Evolutionary conservation across 495 filamentous ascomycete species (phyloP).

Genomic region (Emericellopsis terricola): DNA sequence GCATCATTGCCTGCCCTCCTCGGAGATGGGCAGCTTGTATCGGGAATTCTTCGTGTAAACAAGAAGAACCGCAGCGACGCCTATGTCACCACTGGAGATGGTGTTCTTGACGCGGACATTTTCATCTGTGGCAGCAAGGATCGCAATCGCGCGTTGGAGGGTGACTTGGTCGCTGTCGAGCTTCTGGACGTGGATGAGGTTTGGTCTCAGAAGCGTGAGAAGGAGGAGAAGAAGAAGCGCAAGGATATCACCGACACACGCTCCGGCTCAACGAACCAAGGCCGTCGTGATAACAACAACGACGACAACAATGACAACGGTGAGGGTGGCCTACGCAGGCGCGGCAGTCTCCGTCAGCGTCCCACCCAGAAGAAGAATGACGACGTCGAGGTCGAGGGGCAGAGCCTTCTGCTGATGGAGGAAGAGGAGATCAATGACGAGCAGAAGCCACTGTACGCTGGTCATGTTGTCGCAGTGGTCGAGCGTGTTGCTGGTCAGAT

Average conservation of each 20-base stretch:
- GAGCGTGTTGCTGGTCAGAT: constrained; percentile 95
- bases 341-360: constrained; percentile 87
- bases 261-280: constrained; percentile 51
- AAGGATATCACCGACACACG: constrained; percentile 94
- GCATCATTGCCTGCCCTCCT: constrained; percentile 84
- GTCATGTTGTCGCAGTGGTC: constrained; percentile 92
- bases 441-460: constrained; percentile 90
- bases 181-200: constrained; percentile 96
- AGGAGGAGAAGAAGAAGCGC: constrained; percentile 99
- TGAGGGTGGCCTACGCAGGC: constrained; percentile 71
- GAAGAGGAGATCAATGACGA: constrained; percentile 98
- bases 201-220: constrained; percentile 95
- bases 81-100: constrained; percentile 84
- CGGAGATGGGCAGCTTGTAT: constrained; percentile 82
- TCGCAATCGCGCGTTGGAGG: constrained; percentile 86
- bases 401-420: constrained; percentile 89
- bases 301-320: constrained; percentile 46
- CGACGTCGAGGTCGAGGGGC: constrained; percentile 95
- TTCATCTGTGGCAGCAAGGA: constrained; percentile 99
- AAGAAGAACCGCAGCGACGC: constrained; percentile 99
- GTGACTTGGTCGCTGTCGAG: constrained; percentile 88
- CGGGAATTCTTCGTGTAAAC: constrained; percentile 92
- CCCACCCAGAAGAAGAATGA: constrained; percentile 99
- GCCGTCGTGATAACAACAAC: constrained; percentile 47
- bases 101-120: constrained; percentile 82